Percentiles rank a stretch among this genome's conserved stretches.
Conservation (phyloP, 345 rosid species). For the Nephelium lappaceum region DNA sequence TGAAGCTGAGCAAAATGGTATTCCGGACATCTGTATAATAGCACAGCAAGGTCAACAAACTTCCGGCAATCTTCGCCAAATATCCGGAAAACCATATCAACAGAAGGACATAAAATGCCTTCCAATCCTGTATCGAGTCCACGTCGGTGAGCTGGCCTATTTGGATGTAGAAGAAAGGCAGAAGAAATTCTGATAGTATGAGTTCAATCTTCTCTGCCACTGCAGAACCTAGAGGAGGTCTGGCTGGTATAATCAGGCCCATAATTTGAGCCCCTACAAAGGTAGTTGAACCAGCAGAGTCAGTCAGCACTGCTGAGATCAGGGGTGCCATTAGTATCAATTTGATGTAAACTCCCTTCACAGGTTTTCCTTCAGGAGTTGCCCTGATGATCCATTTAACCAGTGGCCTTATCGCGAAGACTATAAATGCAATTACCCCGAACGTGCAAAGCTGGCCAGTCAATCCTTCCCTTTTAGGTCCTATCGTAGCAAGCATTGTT, state of each 20-base stretch:
- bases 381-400: conserved; percentile 2
- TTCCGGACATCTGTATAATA: conserved; percentile 11
- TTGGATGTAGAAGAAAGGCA: conserved; percentile 26
- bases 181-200: conserved; percentile 22
- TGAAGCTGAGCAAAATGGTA: conserved; percentile 24
- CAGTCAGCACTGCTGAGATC: conserved; percentile 1
- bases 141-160: conserved; percentile 19
- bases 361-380: conserved; percentile 30
- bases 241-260: conserved; percentile 32
- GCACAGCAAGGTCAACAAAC: conserved; percentile 6
- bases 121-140: neutral
- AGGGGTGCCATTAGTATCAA: conserved; percentile 11
- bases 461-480: too few relatives aligned
- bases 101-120: neutral
- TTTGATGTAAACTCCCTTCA: conserved; percentile 6
- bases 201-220: conserved; percentile 30
- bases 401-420: conserved; percentile 12
- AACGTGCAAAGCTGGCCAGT: neutral
- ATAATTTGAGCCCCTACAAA: conserved; percentile 14
- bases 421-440: conserved; percentile 5
- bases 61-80: conserved; percentile 18
- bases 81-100: neutral
- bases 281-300: neutral
- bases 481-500: neutral
- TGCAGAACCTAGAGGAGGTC: conserved; percentile 36